Evolutionary conservation across 306 rosid species (phyloP).

Genomic region (Pueraria montana): DNA sequence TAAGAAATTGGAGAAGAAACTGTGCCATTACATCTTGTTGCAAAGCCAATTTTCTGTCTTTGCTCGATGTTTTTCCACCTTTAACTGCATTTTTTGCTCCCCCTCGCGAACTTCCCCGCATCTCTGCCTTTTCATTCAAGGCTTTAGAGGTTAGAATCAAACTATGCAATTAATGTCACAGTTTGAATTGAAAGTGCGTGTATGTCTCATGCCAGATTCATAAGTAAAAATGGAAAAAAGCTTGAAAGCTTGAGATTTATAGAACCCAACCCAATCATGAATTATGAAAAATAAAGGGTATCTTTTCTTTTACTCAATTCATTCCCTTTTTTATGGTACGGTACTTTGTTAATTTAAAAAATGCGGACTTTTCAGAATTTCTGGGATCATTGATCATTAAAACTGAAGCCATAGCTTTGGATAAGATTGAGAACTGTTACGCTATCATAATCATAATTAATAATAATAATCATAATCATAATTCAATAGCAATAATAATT

Average conservation of each 20-base stretch:
- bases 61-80: conserved; percentile 57
- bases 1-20: conserved; percentile 15
- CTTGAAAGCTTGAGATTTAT: conserved; percentile 19
- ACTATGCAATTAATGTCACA: conserved; percentile 33
- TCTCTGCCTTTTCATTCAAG: conserved; percentile 68
- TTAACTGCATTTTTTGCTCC: conserved; percentile 49
- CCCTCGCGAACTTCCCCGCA: conserved; percentile 60
- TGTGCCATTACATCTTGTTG: conserved; percentile 77
- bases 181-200: conserved; percentile 11
- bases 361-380: conserved; percentile 35
- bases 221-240: conserved; percentile 1
- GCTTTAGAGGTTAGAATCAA: conserved; percentile 47
- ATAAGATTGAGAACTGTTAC: conserved; percentile 39
- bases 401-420: conserved; percentile 51
- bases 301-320: not conserved
- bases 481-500: conserved; percentile 18
- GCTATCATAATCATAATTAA: conserved; percentile 39
- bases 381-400: conserved; percentile 50
- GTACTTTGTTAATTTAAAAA: not conserved
- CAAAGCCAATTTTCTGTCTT: conserved; percentile 74
- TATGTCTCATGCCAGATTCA: conserved; percentile 25
- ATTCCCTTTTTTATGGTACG: not conserved
- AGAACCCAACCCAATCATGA: not conserved
- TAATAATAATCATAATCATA: conserved; percentile 21
- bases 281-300: not conserved